phyloP scores from a whole-genome alignment of 2,329 filamentous ascomycete genomes.

The Neurospora sp. region DNA sequence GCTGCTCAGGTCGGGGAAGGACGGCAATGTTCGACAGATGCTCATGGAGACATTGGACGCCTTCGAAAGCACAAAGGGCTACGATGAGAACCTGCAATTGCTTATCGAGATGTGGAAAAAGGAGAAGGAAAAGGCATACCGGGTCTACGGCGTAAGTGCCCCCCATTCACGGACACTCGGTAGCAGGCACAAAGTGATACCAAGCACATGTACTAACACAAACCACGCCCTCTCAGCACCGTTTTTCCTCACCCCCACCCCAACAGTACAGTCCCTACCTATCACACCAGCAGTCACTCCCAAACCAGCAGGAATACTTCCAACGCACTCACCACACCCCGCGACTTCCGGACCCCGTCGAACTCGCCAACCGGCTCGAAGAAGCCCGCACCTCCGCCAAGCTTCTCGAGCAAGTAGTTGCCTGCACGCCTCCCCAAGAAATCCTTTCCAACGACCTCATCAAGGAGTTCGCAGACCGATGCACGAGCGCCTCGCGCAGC shows the following conservation, averaged over 20 bases:
- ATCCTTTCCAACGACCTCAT: conserved; percentile 78
- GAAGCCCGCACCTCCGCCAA: conserved; percentile 87
- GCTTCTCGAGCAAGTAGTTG: conserved; percentile 82
- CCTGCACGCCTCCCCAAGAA: conserved; percentile 70
- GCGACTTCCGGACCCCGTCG: conserved; percentile 55
- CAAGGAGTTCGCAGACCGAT: conserved; percentile 83
- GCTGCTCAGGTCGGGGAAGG: conserved; percentile 58
- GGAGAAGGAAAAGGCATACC: conserved; percentile 61
- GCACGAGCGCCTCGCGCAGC: conserved; percentile 66
- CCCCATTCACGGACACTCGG: background rate
- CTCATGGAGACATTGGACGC: conserved; percentile 76
- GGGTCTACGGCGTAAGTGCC: conserved; percentile 37
- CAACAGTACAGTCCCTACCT: conserved; percentile 32
- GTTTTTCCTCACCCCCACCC: conserved; percentile 20
- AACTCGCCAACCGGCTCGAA: conserved; percentile 74
- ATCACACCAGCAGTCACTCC: conserved; percentile 20
- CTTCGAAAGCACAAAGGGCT: conserved; percentile 60
- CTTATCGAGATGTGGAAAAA: conserved; percentile 81
- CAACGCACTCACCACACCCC: conserved; percentile 38
- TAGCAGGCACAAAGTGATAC: conserved; percentile 4
- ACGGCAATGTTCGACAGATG: conserved; percentile 73
- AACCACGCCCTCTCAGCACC: conserved; percentile 14
- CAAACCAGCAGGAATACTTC: conserved; percentile 47
- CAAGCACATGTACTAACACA: background rate
- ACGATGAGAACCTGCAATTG: conserved; percentile 63